Conservation (phyloP, 441 rosid species). For the Theobroma grandiflorum region DNA sequence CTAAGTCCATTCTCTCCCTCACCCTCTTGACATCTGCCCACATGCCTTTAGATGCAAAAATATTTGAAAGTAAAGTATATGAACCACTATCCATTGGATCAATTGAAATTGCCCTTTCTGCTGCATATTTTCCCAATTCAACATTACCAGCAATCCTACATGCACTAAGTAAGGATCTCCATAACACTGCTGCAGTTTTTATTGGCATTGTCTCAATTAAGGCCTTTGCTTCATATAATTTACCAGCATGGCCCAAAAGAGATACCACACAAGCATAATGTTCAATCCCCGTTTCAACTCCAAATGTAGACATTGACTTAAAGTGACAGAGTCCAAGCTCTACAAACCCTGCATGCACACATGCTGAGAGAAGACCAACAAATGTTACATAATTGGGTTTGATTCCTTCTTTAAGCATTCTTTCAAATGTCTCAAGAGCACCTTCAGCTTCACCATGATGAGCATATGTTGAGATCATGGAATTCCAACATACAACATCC, state of each 20-base stretch:
- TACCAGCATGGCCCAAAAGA: constrained; percentile 70
- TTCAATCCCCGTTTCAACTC: constrained; percentile 66
- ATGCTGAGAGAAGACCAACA: constrained; percentile 76
- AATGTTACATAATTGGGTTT: constrained; percentile 74
- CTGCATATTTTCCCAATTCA: constrained; percentile 68
- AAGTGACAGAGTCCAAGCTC: constrained; percentile 63
- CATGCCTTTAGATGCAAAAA: constrained; percentile 71
- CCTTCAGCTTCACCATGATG: constrained; percentile 67
- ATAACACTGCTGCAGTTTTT: constrained; percentile 53
- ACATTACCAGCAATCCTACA: constrained; percentile 55
- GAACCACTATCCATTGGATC: constrained; percentile 77
- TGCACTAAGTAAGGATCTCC: constrained; percentile 78
- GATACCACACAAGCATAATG: constrained; percentile 76
- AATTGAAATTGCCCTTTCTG: constrained; percentile 65
- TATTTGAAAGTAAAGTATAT: constrained; percentile 59
- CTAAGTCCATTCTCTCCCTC: constrained; percentile 67
- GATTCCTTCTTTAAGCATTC: constrained; percentile 58
- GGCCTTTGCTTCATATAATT: constrained; percentile 62
- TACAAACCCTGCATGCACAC: constrained; percentile 73
- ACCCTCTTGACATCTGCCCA: constrained; percentile 72
- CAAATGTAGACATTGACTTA: constrained; percentile 57
- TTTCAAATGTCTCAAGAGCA: constrained; percentile 60
- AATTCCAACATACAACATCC: constrained; percentile 76
- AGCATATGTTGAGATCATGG: constrained; percentile 68
- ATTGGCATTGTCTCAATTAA: constrained; percentile 64